These are phyloP conservation scores for Zygoascus sp. DNA, from an alignment of 1,139 yeast genomes.

Conservation along the genomic window DNA sequence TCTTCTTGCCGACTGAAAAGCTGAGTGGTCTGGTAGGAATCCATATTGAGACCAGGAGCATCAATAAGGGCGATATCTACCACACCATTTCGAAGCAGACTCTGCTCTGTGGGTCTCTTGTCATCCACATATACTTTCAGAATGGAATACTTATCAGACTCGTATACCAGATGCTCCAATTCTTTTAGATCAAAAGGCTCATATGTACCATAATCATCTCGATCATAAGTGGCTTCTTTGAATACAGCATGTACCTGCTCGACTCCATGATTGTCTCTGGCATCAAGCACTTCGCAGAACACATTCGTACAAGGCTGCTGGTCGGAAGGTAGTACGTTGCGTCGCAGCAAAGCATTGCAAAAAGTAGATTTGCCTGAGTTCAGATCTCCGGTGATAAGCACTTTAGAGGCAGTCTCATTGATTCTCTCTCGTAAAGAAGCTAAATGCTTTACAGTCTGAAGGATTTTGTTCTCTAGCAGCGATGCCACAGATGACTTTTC, in stretches of 20 bases:
- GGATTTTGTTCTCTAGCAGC: conserved; percentile 58
- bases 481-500: conserved; percentile 64
- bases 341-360: conserved; percentile 81
- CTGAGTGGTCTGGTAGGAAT: conserved; percentile 90
- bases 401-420: conserved; percentile 89
- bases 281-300: conserved; percentile 90
- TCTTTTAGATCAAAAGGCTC: conserved; percentile 50
- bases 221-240: conserved; percentile 53
- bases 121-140: conserved; percentile 82
- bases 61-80: conserved; percentile 90
- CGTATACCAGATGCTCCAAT: conserved; percentile 66
- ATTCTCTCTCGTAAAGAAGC: conserved; percentile 74
- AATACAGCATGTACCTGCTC: conserved; percentile 96
- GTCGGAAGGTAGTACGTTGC: conserved; percentile 84
- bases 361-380: conserved; percentile 96
- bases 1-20: conserved; percentile 96
- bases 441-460: conserved; percentile 61
- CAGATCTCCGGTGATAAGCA: conserved; percentile 92
- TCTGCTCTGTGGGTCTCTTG: conserved; percentile 58
- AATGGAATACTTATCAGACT: conserved; percentile 65
- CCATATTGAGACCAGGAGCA: conserved; percentile 95
- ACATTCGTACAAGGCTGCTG: conserved; percentile 98
- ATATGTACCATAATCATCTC: conserved; percentile 62
- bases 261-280: conserved; percentile 62
- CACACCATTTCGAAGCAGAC: conserved; percentile 81